phyloP scores from a whole-genome alignment of 768 basidiomycete species.

The Pisolithus microcarpus region DNA sequence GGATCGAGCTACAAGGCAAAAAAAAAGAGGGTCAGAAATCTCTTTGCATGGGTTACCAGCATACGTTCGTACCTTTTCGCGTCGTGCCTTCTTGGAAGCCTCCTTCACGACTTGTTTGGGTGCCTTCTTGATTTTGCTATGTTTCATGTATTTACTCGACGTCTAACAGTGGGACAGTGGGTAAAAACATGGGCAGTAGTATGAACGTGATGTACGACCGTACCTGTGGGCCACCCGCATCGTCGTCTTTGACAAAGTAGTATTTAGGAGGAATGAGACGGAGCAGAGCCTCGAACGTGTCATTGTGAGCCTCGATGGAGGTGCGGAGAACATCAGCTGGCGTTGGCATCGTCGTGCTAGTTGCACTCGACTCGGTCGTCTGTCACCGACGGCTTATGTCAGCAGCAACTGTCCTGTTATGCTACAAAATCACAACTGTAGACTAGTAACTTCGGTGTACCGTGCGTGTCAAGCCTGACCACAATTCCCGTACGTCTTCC shows the following conservation, averaged over 20 bases:
- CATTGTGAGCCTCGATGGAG: slow-evolving; percentile 80
- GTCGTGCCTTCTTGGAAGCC: slow-evolving; percentile 80
- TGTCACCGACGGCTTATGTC: too few species aligned
- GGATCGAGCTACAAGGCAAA: slow-evolving; percentile 82
- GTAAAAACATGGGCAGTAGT: too few species aligned
- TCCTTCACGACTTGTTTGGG: slow-evolving; percentile 86
- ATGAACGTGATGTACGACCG: not conserved
- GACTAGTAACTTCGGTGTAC: too few species aligned
- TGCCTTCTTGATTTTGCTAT: slow-evolving; percentile 79
- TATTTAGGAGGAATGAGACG: slow-evolving; percentile 85
- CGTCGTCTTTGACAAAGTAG: slow-evolving; percentile 45
- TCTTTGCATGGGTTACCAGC: not conserved
- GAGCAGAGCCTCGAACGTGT: slow-evolving; percentile 75
- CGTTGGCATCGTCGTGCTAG: slow-evolving; percentile 43
- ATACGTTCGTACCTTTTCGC: slow-evolving; percentile 57
- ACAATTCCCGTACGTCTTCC: too few species aligned
- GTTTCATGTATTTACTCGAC: slow-evolving; percentile 72
- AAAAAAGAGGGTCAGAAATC: not conserved
- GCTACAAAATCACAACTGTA: too few species aligned
- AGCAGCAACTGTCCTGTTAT: too few species aligned
- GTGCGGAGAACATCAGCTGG: slow-evolving; percentile 39
- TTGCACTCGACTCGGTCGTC: too few species aligned
- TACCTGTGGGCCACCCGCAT: slow-evolving; percentile 4
- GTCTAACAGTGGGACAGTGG: slow-evolving; percentile 24
- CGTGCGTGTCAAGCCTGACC: too few species aligned